Evolutionary conservation across 2,329 filamentous ascomycete species (phyloP).

Genomic region (Penicillium rolfsii): DNA sequence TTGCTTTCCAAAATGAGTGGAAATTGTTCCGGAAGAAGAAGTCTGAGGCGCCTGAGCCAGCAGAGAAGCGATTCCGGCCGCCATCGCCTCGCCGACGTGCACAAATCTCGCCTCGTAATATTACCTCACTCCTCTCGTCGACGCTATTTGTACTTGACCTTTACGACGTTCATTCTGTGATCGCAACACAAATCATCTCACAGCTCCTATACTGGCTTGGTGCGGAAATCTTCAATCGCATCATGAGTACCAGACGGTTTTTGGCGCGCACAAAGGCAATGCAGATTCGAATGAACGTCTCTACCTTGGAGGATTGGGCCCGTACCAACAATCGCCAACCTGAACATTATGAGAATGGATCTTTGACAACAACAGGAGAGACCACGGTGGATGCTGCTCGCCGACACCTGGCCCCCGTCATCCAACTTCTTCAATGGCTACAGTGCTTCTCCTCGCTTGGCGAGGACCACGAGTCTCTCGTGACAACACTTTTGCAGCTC

Average conservation of each 20-base stretch:
- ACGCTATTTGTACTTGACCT: slow-evolving; percentile 96
- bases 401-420: slow-evolving; percentile 82
- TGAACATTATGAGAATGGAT: slow-evolving; percentile 93
- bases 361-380: slow-evolving; percentile 82
- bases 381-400: slow-evolving; percentile 82
- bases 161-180: slow-evolving; percentile 98
- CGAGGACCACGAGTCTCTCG: slow-evolving; percentile 85
- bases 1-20: slow-evolving; percentile 98
- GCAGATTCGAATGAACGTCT: slow-evolving; percentile 99
- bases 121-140: slow-evolving; percentile 91
- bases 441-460: slow-evolving; percentile 95
- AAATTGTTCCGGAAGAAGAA: slow-evolving; percentile 94
- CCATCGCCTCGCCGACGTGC: slow-evolving; percentile 91
- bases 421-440: slow-evolving; percentile 94
- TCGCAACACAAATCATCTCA: slow-evolving; percentile 85
- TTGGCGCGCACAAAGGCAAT: slow-evolving; percentile 96
- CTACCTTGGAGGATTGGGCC: slow-evolving; percentile 93
- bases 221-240: slow-evolving; percentile 93
- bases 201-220: slow-evolving; percentile 96
- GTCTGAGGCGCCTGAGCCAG: slow-evolving; percentile 79
- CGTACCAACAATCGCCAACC: slow-evolving; percentile 89
- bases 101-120: slow-evolving; percentile 89
- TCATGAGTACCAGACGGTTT: slow-evolving; percentile 96
- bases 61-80: slow-evolving; percentile 87
- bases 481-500: slow-evolving; percentile 86